A percentile compares a stretch with the other conserved stretches of the same genome.
Evolutionary conservation across 163 green algal species (phyloP).

Genomic region (Volvox carteri): DNA sequence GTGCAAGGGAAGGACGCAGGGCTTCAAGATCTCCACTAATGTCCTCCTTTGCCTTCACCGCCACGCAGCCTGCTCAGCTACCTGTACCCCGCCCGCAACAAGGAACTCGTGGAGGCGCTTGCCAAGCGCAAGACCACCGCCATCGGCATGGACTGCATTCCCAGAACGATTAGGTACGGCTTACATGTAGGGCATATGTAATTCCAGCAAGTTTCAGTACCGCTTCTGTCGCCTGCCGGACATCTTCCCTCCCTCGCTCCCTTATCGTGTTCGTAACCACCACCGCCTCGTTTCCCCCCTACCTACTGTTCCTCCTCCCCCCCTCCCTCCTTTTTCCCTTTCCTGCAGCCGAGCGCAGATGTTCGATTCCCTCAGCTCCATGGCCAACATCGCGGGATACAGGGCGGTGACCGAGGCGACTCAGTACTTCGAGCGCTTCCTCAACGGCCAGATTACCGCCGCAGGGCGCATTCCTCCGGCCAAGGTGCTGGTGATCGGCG

Average conservation of each 20-base stretch:
- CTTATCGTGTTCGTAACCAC: no score
- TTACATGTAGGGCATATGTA: no score
- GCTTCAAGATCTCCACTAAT: no score
- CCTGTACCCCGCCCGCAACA: conserved; percentile 88
- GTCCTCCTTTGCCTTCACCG: no score
- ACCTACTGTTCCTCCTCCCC: no score
- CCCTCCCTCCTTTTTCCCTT: neutral
- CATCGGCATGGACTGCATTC: conserved; percentile 95
- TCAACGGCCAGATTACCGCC: conserved; percentile 92
- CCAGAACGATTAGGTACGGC: conserved; percentile 79
- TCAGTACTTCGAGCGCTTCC: conserved; percentile 90
- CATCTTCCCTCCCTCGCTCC: neutral
- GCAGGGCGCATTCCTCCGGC: conserved; percentile 87
- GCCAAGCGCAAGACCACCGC: conserved; percentile 79
- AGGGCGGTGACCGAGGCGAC: conserved; percentile 87
- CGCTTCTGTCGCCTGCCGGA: neutral
- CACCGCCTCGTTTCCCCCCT: no score
- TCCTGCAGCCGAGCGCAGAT: conserved; percentile 84
- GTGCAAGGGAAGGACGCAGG: no score
- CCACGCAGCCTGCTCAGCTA: conserved; percentile 84
- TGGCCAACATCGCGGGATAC: conserved; percentile 96
- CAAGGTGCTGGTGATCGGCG: conserved; percentile 92
- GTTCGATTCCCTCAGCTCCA: conserved; percentile 93
- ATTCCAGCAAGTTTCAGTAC: no score
- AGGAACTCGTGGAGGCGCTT: conserved; percentile 86